A percentile compares a stretch with the other conserved stretches of the same genome.
Evolutionary conservation across 805 yeast species (phyloP).

Genomic region (Geotrichum ghanense): DNA sequence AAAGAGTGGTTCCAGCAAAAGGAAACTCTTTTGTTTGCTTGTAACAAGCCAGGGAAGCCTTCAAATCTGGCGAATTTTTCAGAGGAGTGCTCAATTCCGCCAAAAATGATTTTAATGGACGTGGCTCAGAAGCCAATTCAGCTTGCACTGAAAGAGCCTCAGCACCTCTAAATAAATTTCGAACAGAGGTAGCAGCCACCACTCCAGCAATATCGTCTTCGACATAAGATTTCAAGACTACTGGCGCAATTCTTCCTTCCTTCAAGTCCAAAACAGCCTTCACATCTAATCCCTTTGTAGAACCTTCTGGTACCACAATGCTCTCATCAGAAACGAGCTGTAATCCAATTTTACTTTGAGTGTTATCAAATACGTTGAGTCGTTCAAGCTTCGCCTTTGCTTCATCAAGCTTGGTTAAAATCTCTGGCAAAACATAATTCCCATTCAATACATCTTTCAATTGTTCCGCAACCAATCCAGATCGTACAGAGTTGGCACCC

Average conservation of each 20-base stretch:
- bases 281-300: constrained; percentile 6
- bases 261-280: constrained; percentile 9
- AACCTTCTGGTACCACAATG: background rate
- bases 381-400: constrained; percentile 13
- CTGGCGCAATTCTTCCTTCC: background rate
- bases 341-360: constrained; percentile 2
- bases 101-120: constrained; percentile 36
- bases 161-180: constrained; percentile 50
- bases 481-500: constrained; percentile 18
- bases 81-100: constrained; percentile 39
- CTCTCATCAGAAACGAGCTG: background rate
- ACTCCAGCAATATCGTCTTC: constrained; percentile 12
- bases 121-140: constrained; percentile 34
- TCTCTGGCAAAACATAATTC: constrained; percentile 15
- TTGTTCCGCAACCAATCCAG: constrained; percentile 18
- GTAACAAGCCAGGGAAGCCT: constrained; percentile 39
- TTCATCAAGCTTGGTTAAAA: constrained; percentile 16
- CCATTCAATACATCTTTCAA: constrained; percentile 17
- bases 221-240: constrained; percentile 5
- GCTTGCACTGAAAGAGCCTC: constrained; percentile 39
- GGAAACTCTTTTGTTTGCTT: constrained; percentile 37
- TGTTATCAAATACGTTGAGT: constrained; percentile 7
- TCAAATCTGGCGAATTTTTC: constrained; percentile 40
- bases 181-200: constrained; percentile 36
- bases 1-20: background rate